Evolutionary conservation across 1,284 basidiomycete genomes (phyloP).

Genomic region (Neolentinus lepideus): DNA sequence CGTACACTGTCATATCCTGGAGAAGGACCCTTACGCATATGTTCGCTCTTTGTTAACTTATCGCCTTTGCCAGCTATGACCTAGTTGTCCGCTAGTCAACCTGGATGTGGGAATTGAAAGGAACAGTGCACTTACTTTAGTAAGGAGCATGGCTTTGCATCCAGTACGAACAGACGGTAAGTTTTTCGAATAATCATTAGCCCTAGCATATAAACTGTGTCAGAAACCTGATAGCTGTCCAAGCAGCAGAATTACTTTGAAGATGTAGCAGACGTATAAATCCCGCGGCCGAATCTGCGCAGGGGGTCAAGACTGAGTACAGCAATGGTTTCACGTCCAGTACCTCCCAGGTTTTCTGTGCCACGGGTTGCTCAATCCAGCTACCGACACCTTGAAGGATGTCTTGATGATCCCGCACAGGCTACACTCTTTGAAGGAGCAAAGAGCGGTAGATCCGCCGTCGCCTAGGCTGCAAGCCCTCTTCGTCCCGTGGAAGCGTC

Average conservation of each 20-base stretch:
- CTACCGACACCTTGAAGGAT: background rate
- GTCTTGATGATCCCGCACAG: background rate
- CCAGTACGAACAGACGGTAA: slow-evolving; percentile 31
- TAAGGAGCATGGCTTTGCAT: slow-evolving; percentile 54
- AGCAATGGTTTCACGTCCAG: too few species aligned
- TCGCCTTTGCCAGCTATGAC: slow-evolving; percentile 62
- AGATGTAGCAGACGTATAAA: slow-evolving; percentile 53
- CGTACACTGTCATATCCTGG: slow-evolving; percentile 52
- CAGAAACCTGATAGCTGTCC: background rate
- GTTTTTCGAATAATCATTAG: slow-evolving; percentile 58
- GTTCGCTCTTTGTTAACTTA: slow-evolving; percentile 50
- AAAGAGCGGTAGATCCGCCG: background rate
- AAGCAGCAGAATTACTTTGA: slow-evolving; percentile 38
- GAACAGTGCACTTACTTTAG: background rate
- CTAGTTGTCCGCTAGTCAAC: slow-evolving; percentile 26
- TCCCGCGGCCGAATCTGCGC: slow-evolving; percentile 21
- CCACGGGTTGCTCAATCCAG: background rate
- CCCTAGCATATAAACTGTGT: slow-evolving; percentile 23
- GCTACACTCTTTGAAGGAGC: background rate
- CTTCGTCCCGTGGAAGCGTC: background rate
- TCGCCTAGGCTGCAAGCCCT: background rate
- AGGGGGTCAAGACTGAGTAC: background rate
- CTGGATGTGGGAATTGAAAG: background rate
- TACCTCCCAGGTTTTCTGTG: background rate
- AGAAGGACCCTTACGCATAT: slow-evolving; percentile 43